A percentile compares a stretch with the other conserved stretches of the same genome.
These are phyloP conservation scores for Boletus subparvulus DNA, from an alignment of 768 basidiomycete species.

Conservation along the genomic window DNA sequence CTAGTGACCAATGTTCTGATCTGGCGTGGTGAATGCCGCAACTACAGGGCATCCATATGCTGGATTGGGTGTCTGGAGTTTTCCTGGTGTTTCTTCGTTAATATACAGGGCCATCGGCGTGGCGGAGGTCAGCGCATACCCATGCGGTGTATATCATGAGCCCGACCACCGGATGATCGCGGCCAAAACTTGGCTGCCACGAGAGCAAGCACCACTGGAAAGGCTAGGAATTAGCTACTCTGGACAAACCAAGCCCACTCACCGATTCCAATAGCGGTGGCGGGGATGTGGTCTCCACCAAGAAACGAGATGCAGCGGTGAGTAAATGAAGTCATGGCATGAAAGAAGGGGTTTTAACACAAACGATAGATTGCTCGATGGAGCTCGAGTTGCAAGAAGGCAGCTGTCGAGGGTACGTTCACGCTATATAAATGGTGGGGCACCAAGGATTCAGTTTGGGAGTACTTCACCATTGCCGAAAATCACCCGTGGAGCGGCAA, in stretches of 20 bases:
- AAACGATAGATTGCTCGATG: neutral
- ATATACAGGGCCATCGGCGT: neutral
- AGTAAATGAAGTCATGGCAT: neutral
- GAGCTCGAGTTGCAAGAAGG: neutral
- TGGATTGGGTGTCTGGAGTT: neutral
- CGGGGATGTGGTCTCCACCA: neutral
- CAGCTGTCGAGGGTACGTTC: neutral
- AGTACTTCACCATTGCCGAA: too few species aligned
- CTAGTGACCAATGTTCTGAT: neutral
- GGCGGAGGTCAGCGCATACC: neutral
- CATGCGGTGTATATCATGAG: too few species aligned
- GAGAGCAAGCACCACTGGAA: slow-evolving; percentile 1
- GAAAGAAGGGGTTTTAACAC: neutral
- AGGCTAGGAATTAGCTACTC: neutral
- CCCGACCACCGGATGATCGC: neutral
- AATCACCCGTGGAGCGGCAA: too few species aligned
- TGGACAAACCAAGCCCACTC: neutral
- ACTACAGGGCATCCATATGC: neutral
- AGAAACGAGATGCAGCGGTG: neutral
- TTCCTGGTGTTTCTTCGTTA: neutral
- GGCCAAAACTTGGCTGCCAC: neutral
- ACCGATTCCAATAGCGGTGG: neutral
- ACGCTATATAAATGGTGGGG: neutral
- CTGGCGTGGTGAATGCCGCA: neutral
- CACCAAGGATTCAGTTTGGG: too few species aligned